Evolutionary conservation across 2,329 filamentous ascomycete genomes (phyloP).

Genomic region (Pyrenophora seminiperda): DNA sequence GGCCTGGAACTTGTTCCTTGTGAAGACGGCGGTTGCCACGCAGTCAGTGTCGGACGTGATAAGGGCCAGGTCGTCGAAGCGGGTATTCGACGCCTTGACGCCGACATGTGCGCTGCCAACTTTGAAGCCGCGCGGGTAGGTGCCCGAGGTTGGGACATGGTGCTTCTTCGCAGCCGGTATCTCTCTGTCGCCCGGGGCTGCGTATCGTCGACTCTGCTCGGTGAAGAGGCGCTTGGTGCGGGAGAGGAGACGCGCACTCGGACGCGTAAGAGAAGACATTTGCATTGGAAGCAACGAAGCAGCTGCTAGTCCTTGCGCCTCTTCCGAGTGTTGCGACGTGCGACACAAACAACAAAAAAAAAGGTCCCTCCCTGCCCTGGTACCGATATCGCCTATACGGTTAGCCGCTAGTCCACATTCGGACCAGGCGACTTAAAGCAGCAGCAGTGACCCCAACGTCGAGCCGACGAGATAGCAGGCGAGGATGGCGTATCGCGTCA

Average conservation of each 20-base stretch:
- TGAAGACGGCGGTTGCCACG: conserved; percentile 89
- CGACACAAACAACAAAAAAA: no score
- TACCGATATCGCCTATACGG: not conserved
- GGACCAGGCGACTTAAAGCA: conserved; percentile 12
- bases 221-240: conserved; percentile 32
- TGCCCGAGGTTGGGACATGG: conserved; percentile 83
- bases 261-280: conserved; percentile 42
- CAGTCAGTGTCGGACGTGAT: conserved; percentile 86
- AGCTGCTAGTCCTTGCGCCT: no score
- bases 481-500: conserved; percentile 27
- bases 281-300: no score
- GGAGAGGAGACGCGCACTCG: conserved; percentile 35
- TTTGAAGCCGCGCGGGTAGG: conserved; percentile 87
- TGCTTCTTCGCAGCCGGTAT: conserved; percentile 84
- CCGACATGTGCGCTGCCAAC: conserved; percentile 88
- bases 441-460: conserved; percentile 24
- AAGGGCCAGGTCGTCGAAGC: conserved; percentile 87
- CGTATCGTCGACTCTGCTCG: conserved; percentile 59
- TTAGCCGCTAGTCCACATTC: conserved; percentile 12
- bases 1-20: conserved; percentile 97
- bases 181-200: conserved; percentile 61
- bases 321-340: not conserved
- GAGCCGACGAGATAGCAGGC: conserved; percentile 32
- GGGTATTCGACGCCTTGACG: conserved; percentile 91
- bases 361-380: no score